Conservation (phyloP, 1,139 yeast species). For the Saccharomyces hybrid region DNA sequence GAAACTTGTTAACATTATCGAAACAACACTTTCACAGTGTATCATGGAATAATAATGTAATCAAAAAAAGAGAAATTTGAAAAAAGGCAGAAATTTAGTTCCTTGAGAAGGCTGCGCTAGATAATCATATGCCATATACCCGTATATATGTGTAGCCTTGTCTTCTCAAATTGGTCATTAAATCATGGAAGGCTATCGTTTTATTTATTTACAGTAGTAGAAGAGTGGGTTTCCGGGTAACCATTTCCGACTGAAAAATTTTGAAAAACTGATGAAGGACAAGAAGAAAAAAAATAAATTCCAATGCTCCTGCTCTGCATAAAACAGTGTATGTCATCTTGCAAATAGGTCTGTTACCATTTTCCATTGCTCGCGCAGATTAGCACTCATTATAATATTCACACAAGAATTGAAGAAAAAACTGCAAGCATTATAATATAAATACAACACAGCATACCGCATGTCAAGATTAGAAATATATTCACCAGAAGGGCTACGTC, state of each 20-base stretch:
- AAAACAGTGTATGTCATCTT: neutral
- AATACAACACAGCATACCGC: slow-evolving; percentile 9
- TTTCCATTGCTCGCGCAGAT: neutral
- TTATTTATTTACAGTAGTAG: neutral
- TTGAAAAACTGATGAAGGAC: neutral
- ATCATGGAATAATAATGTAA: too few species aligned
- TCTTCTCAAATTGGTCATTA: neutral
- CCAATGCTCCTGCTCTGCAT: neutral
- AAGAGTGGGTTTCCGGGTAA: neutral
- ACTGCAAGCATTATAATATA: neutral
- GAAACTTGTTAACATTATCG: too few species aligned
- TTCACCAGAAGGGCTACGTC: slow-evolving; percentile 87
- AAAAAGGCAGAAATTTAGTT: too few species aligned
- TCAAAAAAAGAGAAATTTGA: too few species aligned
- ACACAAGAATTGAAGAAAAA: neutral
- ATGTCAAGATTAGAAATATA: slow-evolving; percentile 72
- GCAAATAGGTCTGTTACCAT: neutral
- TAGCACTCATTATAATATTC: neutral
- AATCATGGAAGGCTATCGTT: neutral
- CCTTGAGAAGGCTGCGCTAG: too few species aligned
- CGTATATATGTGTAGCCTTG: too few species aligned
- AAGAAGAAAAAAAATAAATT: neutral
- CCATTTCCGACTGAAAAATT: neutral
- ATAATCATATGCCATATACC: too few species aligned
- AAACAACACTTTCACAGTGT: too few species aligned